Evolutionary conservation across 495 filamentous ascomycete species (phyloP).

Genomic region (Hyaloscypha hepaticicola): DNA sequence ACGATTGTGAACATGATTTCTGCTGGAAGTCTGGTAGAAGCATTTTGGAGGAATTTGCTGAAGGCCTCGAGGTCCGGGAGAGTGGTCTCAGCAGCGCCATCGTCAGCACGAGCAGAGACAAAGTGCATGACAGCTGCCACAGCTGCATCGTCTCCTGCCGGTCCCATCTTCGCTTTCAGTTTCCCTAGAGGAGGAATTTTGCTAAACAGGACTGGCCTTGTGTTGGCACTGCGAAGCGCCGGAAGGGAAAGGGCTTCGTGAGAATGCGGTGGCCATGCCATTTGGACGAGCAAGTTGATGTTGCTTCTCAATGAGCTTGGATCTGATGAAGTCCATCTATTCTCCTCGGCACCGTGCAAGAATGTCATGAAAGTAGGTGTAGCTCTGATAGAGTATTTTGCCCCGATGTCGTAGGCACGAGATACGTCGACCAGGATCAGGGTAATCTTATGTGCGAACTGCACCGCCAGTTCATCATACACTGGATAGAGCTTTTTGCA

Average conservation of each 20-base stretch:
- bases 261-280: slow-evolving; percentile 75
- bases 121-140: slow-evolving; percentile 62
- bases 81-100: slow-evolving; percentile 57
- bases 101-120: slow-evolving; percentile 52
- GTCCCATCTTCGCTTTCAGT: slow-evolving; percentile 71
- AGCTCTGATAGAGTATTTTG: slow-evolving; percentile 65
- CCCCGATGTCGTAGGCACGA: slow-evolving; percentile 61
- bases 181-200: slow-evolving; percentile 85
- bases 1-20: slow-evolving; percentile 73
- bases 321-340: slow-evolving; percentile 80
- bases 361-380: slow-evolving; percentile 94
- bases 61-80: slow-evolving; percentile 60
- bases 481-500: slow-evolving; percentile 82
- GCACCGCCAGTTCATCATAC: slow-evolving; percentile 77
- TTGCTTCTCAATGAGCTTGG: slow-evolving; percentile 66
- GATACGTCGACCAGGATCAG: slow-evolving; percentile 85
- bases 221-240: slow-evolving; percentile 59
- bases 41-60: slow-evolving; percentile 48
- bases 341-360: slow-evolving; percentile 69
- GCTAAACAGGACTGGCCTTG: slow-evolving; percentile 67
- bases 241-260: slow-evolving; percentile 70
- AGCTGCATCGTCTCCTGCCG: slow-evolving; percentile 46
- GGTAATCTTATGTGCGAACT: slow-evolving; percentile 64
- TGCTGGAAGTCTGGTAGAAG: slow-evolving; percentile 49
- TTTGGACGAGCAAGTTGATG: slow-evolving; percentile 68